phyloP scores from a whole-genome alignment of 306 rosid species.

The Corylus heterophylla region DNA sequence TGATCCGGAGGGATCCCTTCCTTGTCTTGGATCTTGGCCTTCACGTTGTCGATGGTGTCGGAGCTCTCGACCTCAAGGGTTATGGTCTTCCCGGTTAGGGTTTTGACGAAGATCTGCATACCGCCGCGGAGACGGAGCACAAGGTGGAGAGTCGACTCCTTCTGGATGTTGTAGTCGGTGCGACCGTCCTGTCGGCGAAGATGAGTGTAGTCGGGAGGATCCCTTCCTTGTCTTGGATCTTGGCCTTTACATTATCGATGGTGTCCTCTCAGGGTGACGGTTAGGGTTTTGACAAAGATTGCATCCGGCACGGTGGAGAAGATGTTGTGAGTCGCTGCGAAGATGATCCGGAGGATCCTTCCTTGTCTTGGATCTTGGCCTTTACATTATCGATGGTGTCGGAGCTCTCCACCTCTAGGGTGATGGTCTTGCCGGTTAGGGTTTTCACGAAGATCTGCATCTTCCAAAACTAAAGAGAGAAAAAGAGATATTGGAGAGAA shows the following conservation, averaged over 20 bases:
- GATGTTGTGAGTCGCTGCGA: constrained; percentile 37
- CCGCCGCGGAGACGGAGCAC: constrained; percentile 42
- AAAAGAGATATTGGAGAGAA: no score
- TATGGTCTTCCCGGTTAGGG: constrained; percentile 40
- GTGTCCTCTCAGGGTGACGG: constrained; percentile 52
- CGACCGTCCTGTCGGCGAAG: constrained; percentile 51
- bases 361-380: constrained; percentile 50
- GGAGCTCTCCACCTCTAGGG: constrained; percentile 44
- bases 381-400: constrained; percentile 51
- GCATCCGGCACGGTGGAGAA: no score
- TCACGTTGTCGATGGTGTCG: constrained; percentile 36
- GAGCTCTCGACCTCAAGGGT: constrained; percentile 45
- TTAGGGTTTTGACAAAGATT: constrained; percentile 20
- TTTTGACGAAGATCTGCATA: constrained; percentile 48
- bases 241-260: constrained; percentile 48
- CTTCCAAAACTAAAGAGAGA: not conserved
- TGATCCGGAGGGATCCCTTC: constrained; percentile 44
- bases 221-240: constrained; percentile 51
- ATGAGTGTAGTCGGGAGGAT: no score
- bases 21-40: constrained; percentile 49
- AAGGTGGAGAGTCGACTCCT: constrained; percentile 38
- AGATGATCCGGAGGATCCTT: constrained; percentile 36
- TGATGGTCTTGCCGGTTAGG: constrained; percentile 38
- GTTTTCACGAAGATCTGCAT: constrained; percentile 26
- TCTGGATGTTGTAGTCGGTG: constrained; percentile 49